These are phyloP conservation scores for Botrytis fabae DNA, from an alignment of 2,329 filamentous ascomycete species.

Conservation along the genomic window DNA sequence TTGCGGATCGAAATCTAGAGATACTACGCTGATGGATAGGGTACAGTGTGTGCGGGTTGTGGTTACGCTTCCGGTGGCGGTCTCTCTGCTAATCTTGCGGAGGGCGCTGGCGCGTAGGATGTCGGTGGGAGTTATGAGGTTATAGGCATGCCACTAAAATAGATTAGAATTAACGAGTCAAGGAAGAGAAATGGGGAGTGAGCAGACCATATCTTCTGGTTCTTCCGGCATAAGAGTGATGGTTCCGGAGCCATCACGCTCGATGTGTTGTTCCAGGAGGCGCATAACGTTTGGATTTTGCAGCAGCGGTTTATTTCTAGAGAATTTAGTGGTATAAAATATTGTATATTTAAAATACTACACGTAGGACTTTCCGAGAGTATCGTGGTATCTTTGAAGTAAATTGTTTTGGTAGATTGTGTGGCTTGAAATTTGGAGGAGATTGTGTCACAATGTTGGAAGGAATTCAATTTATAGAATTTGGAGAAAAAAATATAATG, in stretches of 20 bases:
- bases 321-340: not conserved
- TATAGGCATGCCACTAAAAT: conserved; percentile 70
- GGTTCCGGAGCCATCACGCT: conserved; percentile 64
- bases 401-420: not conserved
- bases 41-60: conserved; percentile 65
- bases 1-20: conserved; percentile 68
- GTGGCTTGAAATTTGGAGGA: not conserved
- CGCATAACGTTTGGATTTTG: conserved; percentile 52
- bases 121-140: conserved; percentile 67
- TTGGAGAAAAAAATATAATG: not conserved
- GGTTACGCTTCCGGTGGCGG: conserved; percentile 58
- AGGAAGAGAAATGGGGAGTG: not conserved
- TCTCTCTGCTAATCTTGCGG: conserved; percentile 61
- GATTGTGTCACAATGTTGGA: not conserved
- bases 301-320: not conserved
- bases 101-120: conserved; percentile 65
- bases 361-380: not conserved
- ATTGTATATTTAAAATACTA: no score
- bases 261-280: conserved; percentile 66
- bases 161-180: conserved; percentile 16
- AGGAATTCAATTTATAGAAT: not conserved
- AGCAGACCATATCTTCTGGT: conserved; percentile 69
- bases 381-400: not conserved
- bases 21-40: conserved; percentile 65
- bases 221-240: conserved; percentile 70